Evolutionary conservation across 140 eudicot species (phyloP).

Genomic region (Stevia rebaudiana): DNA sequence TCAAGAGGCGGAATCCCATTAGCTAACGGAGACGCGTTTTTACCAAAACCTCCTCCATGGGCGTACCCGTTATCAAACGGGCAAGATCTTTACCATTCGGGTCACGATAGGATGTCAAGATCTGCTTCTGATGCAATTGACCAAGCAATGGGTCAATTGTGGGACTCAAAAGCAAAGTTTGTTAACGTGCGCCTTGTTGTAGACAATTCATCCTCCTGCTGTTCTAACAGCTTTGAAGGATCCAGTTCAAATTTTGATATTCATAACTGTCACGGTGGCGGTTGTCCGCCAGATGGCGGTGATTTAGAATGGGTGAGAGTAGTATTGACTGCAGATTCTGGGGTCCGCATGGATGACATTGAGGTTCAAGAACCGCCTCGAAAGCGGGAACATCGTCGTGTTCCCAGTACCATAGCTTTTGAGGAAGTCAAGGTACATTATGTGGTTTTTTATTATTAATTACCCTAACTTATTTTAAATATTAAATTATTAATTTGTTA

Average conservation of each 20-base stretch:
- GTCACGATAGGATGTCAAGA: constrained; percentile 86
- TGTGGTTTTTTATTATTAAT: background rate
- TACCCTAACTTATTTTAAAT: too few species aligned
- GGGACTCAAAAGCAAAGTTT: constrained; percentile 95
- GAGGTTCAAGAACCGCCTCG: constrained; percentile 86
- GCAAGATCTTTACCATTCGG: constrained; percentile 60
- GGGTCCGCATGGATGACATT: constrained; percentile 87
- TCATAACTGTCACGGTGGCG: constrained; percentile 37
- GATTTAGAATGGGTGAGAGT: constrained; percentile 76
- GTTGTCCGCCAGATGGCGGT: constrained; percentile 29
- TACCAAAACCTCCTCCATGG: constrained; percentile 99
- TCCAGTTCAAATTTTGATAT: constrained; percentile 33
- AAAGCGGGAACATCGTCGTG: constrained; percentile 90
- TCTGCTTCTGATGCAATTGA: constrained; percentile 96
- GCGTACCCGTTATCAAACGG: constrained; percentile 84
- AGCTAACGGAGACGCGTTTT: constrained; percentile 91
- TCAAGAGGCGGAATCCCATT: constrained; percentile 92
- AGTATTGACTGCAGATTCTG: constrained; percentile 84
- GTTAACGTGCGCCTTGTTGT: constrained; percentile 73
- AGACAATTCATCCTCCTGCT: constrained; percentile 41
- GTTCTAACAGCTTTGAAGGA: constrained; percentile 28
- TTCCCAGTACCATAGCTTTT: constrained; percentile 91
- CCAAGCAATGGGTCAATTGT: constrained; percentile 87
- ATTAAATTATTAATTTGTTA: too few species aligned
- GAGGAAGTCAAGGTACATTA: constrained; percentile 96